Conservation (phyloP, 1,284 basidiomycete genomes). For the Cutaneotrichosporon cyanovorans region DNA sequence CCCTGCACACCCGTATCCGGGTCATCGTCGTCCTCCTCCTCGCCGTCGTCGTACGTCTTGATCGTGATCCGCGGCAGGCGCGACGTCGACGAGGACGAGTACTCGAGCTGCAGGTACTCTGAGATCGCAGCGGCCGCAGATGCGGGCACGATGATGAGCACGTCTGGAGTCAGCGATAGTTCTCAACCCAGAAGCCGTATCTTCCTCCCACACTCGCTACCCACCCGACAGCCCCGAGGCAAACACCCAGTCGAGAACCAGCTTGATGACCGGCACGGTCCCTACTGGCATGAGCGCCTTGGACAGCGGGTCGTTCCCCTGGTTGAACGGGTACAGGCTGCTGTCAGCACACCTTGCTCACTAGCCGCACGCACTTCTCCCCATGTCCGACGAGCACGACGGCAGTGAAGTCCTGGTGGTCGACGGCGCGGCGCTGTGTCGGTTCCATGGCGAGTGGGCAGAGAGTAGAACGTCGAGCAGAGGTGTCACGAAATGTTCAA, state of each 20-base stretch:
- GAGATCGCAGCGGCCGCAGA: slow-evolving; percentile 65
- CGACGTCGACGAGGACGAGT: slow-evolving; percentile 28
- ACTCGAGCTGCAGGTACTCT: slow-evolving; percentile 52
- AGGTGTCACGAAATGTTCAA: neutral
- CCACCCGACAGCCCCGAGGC: slow-evolving; percentile 74
- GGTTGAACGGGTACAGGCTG: slow-evolving; percentile 44
- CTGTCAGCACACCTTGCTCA: neutral
- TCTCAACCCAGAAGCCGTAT: slow-evolving; percentile 3
- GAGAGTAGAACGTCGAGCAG: neutral
- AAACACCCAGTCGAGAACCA: slow-evolving; percentile 76
- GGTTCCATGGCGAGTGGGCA: slow-evolving; percentile 4
- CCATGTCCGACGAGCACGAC: slow-evolving; percentile 80
- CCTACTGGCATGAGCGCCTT: slow-evolving; percentile 81
- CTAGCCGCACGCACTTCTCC: slow-evolving; percentile 57
- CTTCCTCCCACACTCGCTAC: slow-evolving; percentile 12
- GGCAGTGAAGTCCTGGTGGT: slow-evolving; percentile 63
- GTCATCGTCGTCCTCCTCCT: slow-evolving; percentile 34
- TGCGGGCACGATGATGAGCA: slow-evolving; percentile 73
- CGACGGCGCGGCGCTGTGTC: slow-evolving; percentile 1
- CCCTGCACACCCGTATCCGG: slow-evolving; percentile 24
- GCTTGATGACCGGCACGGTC: slow-evolving; percentile 80
- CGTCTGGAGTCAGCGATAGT: slow-evolving; percentile 55
- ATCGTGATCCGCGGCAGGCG: slow-evolving; percentile 24
- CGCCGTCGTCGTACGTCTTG: slow-evolving; percentile 34
- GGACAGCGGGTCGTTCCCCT: slow-evolving; percentile 38